Base-by-base conservation (phyloP, 1,139 yeast genomes). In the Debaryomycetaceae sp. region DNA sequence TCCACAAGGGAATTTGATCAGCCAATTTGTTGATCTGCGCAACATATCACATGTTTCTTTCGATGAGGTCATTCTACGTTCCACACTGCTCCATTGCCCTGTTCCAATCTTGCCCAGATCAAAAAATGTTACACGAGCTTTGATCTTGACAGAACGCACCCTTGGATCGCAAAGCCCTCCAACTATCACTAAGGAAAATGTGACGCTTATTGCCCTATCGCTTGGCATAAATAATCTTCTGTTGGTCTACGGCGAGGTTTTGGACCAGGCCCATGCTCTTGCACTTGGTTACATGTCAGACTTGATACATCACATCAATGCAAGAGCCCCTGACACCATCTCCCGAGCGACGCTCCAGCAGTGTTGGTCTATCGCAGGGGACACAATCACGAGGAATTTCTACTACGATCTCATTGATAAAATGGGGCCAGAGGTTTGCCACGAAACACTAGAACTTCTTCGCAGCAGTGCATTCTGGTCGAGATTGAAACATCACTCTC, bases 281-380 rank as follows among this genome's bases (percentile, higher is more conserved):
- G 57, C 55, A 5, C 39, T 52, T 10, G 41, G 42, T 13, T 28
- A 49, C 8, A 31, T 49, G 5, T 40, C 44, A 5, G 44, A 50
- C 25, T 40, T 53, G 25, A 40, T 51, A 4, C 32, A 37, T 25
- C 30, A 33, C 19, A 27, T 43, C 8, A 27, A 35, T 11, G 20
- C 28, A 5, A 22, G 31, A 2, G 16, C 15, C n/a, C 23, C 30
- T 28, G 32, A 13, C 22, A 38, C 25, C 11, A 32, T 37, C 13
- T 20, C 27, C 13, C 31, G 19, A 27, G 46, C 39, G 3, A 35
- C 45, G 4, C 31, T 53, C 7, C 57, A 52, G 31, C 51, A 53
- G 33, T 51, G 58, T 24, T 58, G 63, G 63, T 51, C 61, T 1
- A 41, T 53, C 7, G 37, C 51, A 1, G 58, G 56, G 33, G 62